These are phyloP conservation scores for Phaffomyces antillensis DNA, from an alignment of 805 yeast species.

Conservation along the genomic window DNA sequence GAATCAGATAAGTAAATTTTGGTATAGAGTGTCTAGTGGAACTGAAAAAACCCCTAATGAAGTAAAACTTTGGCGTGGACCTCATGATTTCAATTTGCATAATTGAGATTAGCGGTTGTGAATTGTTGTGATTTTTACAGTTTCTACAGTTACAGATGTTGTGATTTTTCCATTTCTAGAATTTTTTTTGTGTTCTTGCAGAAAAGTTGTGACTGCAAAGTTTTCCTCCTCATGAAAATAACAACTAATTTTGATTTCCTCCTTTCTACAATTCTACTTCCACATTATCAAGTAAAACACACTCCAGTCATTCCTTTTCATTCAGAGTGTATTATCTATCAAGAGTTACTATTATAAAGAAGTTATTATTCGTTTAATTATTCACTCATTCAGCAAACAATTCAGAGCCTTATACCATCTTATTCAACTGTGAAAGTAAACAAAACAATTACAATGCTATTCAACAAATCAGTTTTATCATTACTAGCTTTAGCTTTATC, in stretches of 20 bases:
- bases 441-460: constrained; percentile 12
- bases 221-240: not conserved
- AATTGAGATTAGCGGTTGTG: no score
- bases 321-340: constrained; percentile 21
- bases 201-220: constrained; percentile 1
- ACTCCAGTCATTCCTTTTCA: constrained; percentile 26
- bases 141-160: not conserved
- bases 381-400: not conserved
- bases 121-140: not conserved
- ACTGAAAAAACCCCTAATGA: no score
- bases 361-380: not conserved
- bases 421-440: not conserved
- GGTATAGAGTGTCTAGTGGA: no score
- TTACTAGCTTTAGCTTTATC: constrained; percentile 24
- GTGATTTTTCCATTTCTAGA: not conserved
- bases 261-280: not conserved
- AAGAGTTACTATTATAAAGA: not conserved
- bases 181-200: not conserved
- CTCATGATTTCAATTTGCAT: no score
- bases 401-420: not conserved
- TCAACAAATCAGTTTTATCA: constrained; percentile 22
- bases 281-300: constrained; percentile 1
- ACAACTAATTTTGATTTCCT: not conserved
- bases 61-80: no score
- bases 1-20: no score